phyloP scores from a whole-genome alignment of 106 monocot species.

The Acorus calamus region DNA sequence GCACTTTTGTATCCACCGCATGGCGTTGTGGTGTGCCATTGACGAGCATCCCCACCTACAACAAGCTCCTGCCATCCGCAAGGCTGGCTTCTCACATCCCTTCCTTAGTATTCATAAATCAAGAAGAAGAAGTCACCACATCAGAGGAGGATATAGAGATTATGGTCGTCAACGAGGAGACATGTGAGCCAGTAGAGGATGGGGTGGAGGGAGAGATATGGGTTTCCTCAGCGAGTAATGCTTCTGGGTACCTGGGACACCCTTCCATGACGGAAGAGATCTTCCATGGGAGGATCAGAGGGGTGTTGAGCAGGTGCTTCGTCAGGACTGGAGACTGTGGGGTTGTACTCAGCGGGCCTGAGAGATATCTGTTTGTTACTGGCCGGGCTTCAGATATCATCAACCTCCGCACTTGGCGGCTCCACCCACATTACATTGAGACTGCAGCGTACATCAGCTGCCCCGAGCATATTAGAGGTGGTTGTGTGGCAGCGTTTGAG shows the following conservation, averaged over 20 bases:
- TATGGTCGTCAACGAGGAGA: slow-evolving; percentile 23
- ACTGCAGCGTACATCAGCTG: slow-evolving; percentile 14
- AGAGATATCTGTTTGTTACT: slow-evolving; percentile 27
- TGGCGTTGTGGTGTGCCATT: slow-evolving; percentile 6
- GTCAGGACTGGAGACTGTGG: slow-evolving; percentile 31
- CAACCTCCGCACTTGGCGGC: not conserved
- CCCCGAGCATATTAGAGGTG: slow-evolving; percentile 16
- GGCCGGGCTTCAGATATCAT: slow-evolving; percentile 22
- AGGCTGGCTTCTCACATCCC: slow-evolving; percentile 3
- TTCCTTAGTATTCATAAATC: not conserved
- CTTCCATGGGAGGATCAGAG: slow-evolving; percentile 19
- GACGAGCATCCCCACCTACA: slow-evolving; percentile 18
- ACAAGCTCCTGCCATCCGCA: slow-evolving; percentile 27
- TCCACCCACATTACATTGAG: slow-evolving; percentile 36
- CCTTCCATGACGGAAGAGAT: slow-evolving; percentile 11
- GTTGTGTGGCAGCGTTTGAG: slow-evolving; percentile 23
- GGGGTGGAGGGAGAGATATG: slow-evolving; percentile 43
- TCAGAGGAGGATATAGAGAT: slow-evolving; percentile 14
- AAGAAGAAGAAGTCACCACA: no score
- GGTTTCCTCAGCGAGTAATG: slow-evolving; percentile 31
- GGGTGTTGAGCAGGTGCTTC: slow-evolving; percentile 8
- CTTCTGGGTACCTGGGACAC: slow-evolving; percentile 25
- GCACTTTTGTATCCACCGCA: slow-evolving; percentile 40
- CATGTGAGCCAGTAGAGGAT: slow-evolving; percentile 24
- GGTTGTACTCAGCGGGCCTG: slow-evolving; percentile 10